A percentile compares a stretch with the other conserved stretches of the same genome.
These are phyloP conservation scores for Hygrocybe punicea DNA, from an alignment of 768 basidiomycete genomes.

Conservation along the genomic window DNA sequence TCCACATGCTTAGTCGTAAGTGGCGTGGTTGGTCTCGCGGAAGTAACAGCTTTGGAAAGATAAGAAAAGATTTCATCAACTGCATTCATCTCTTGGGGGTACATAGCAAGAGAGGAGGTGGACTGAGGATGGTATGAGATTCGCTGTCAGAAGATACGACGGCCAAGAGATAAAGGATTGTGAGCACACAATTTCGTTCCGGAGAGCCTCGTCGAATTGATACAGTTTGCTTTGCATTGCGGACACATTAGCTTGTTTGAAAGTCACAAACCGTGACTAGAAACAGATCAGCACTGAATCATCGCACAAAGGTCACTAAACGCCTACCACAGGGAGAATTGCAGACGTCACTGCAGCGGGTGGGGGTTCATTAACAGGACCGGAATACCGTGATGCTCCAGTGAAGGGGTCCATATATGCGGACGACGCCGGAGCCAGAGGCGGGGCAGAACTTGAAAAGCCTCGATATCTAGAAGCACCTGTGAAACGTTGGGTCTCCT, in stretches of 20 bases:
- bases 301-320: background rate
- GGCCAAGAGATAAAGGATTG: background rate
- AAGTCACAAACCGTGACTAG: constrained; percentile 64
- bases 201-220: constrained; percentile 69
- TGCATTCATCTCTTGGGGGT: constrained; percentile 54
- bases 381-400: constrained; percentile 62
- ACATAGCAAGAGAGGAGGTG: constrained; percentile 67
- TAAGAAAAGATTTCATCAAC: constrained; percentile 64
- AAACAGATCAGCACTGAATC: background rate
- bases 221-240: constrained; percentile 78
- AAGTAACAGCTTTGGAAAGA: constrained; percentile 48
- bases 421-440: constrained; percentile 34
- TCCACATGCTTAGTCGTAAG: constrained; percentile 55
- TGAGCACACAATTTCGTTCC: constrained; percentile 60
- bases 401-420: constrained; percentile 63
- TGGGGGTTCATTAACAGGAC: constrained; percentile 34
- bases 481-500: constrained; percentile 21
- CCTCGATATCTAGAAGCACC: constrained; percentile 66
- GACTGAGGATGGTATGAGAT: constrained; percentile 42
- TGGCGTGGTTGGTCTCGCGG: constrained; percentile 30
- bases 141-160: background rate
- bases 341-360: constrained; percentile 30
- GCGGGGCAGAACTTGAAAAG: constrained; percentile 31
- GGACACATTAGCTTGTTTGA: constrained; percentile 76
- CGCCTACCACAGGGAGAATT: constrained; percentile 51